A percentile compares a stretch with the other conserved stretches of the same genome.
Evolutionary conservation across 1,284 basidiomycete genomes (phyloP).

Genomic region (Stygiomarasmius scandens): DNA sequence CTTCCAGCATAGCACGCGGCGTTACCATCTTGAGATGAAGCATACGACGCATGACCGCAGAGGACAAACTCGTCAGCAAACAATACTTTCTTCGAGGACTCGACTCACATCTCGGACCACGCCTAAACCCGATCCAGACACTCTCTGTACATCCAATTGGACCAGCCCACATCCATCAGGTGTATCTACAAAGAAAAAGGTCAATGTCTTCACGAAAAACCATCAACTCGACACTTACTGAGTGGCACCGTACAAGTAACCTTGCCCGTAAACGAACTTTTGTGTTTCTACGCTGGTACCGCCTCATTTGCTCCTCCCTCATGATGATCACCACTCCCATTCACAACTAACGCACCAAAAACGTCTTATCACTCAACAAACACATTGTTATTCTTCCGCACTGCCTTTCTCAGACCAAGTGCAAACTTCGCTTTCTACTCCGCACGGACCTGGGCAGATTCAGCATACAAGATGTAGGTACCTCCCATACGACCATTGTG

Average conservation of each 20-base stretch:
- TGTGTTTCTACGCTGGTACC: slow-evolving; percentile 65
- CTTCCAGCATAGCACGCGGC: slow-evolving; percentile 83
- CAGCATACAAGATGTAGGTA: slow-evolving; percentile 83
- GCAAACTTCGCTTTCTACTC: slow-evolving; percentile 94
- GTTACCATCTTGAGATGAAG: slow-evolving; percentile 83
- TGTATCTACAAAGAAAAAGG: slow-evolving; percentile 48
- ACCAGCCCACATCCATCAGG: slow-evolving; percentile 73
- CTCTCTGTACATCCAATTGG: slow-evolving; percentile 85
- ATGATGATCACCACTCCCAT: slow-evolving; percentile 22
- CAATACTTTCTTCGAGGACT: not conserved
- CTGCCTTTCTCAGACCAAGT: slow-evolving; percentile 79
- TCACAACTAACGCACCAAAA: slow-evolving; percentile 66
- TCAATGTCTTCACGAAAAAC: slow-evolving; percentile 45
- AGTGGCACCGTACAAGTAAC: slow-evolving; percentile 95
- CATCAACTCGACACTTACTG: slow-evolving; percentile 52
- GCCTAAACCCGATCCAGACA: slow-evolving; percentile 86
- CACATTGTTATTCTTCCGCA: slow-evolving; percentile 91
- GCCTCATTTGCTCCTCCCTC: not conserved
- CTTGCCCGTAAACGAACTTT: slow-evolving; percentile 80
- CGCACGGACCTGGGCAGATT: slow-evolving; percentile 69
- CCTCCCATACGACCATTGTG: slow-evolving; percentile 86
- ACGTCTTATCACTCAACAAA: slow-evolving; percentile 89
- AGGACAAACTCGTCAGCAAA: not conserved
- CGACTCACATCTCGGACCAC: slow-evolving; percentile 68
- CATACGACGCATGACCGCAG: slow-evolving; percentile 74